Evolutionary conservation across 441 rosid genomes (phyloP).

Genomic region (Flueggea neowawraea): DNA sequence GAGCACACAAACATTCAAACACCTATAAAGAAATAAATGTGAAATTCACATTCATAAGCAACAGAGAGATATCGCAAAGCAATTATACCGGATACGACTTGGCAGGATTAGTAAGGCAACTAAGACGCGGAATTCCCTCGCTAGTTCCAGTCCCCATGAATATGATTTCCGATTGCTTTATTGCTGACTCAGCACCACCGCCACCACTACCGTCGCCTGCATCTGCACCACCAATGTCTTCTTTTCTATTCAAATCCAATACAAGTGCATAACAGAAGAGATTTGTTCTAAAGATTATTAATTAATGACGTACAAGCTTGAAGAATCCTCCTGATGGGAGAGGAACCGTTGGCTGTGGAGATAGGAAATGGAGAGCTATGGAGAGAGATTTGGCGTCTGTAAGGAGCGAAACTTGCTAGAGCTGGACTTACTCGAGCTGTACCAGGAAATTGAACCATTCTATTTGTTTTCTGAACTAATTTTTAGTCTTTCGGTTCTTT

Average conservation of each 20-base stretch:
- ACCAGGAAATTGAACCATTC: slow-evolving; percentile 48
- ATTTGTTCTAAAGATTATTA: slow-evolving; percentile 25
- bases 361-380: slow-evolving; percentile 13
- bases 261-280: not conserved
- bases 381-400: slow-evolving; percentile 32
- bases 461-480: too few relatives aligned
- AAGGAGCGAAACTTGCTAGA: slow-evolving; percentile 35
- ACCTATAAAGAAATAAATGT: not conserved
- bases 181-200: slow-evolving; percentile 18
- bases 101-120: slow-evolving; percentile 79
- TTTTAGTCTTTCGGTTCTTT: too few relatives aligned
- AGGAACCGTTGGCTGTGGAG: slow-evolving; percentile 22
- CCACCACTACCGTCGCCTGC: slow-evolving; percentile 19
- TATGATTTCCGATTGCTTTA: slow-evolving; percentile 53
- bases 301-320: slow-evolving; percentile 39
- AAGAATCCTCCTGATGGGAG: slow-evolving; percentile 42
- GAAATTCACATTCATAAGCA: not conserved
- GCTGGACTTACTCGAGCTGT: slow-evolving; percentile 35
- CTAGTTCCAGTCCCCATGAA: slow-evolving; percentile 89
- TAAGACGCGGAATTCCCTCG: slow-evolving; percentile 90
- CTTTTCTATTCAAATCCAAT: slow-evolving; percentile 3
- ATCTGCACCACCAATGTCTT: slow-evolving; percentile 30
- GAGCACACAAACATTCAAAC: not conserved
- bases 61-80: slow-evolving; percentile 5
- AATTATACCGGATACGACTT: slow-evolving; percentile 65